Evolutionary conservation across 2,329 filamentous ascomycete species (phyloP), one percentile per base, ranked within the genome.

Genomic region (Aspergillus sp.): DNA sequence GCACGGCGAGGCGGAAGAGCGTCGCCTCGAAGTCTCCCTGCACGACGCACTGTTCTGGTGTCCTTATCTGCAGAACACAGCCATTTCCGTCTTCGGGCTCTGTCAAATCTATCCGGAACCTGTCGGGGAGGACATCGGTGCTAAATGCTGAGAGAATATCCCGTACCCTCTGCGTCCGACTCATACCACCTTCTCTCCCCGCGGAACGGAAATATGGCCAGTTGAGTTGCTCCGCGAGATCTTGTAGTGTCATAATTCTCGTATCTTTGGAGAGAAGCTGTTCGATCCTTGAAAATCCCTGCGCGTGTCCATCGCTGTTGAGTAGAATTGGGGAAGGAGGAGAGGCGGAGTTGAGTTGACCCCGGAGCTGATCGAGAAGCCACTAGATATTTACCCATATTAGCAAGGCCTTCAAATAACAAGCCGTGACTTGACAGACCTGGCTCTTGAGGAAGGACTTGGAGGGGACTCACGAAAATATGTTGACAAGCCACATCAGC

Each of bases 91-190:
- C 41, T n/a, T 44, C 39, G 41, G 46, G 12, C 45, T 76, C 73
- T 39, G 69, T 68, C n/a, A 77, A 65, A 47, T 79, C 75, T 8
- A 59, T 67, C 14, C 72, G 71, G 60, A 76, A 78, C 35, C 79
- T 76, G 39, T 77, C 74, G 3, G 77, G 77, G 4, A 80, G 68
- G 5, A 66, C 68, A 12, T 65, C 64, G 17, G 69, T 60, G 49
- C 70, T 73, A 62, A 81, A 81, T 4, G 77, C 76, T 33, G 77
- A 79, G 43, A 81, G 66, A 31, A 81, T 76, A 53, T 81, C 79
- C 53, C 73, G 70, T 1, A 75, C 71, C 53, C 74, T 75, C 33
- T 77, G 68, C 25, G 70, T 65, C 23, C 76, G 72, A 25, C 65
- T 73, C 70, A 77, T 73, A 3, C 69, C 65, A 4, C 65, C 65